Percentiles rank a stretch among this genome's conserved stretches.
Conservation (phyloP, 768 basidiomycete species). For the Russula olivacea region DNA sequence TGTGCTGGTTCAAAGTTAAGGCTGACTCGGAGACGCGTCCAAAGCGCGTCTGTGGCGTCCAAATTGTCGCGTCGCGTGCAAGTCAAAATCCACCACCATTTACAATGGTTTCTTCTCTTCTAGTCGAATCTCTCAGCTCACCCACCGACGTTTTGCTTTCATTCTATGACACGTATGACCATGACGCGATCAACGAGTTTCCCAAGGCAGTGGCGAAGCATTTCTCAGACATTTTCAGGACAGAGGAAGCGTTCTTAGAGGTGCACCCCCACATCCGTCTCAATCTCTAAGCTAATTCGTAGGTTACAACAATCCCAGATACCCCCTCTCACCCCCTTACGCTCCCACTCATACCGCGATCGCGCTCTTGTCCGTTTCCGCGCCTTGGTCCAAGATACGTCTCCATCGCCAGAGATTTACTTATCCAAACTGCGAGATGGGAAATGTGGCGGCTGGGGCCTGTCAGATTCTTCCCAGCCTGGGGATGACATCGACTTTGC, state of each 20-base stretch:
- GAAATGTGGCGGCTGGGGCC: conserved; percentile 71
- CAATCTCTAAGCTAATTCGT: background rate
- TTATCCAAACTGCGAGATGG: conserved; percentile 42
- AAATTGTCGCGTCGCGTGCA: conserved; percentile 16
- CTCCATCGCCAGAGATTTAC: conserved; percentile 67
- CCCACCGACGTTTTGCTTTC: conserved; percentile 20
- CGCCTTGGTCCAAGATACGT: conserved; percentile 81
- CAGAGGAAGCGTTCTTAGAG: conserved; percentile 27
- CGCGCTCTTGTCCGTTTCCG: conserved; percentile 65
- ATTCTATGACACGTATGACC: conserved; percentile 19
- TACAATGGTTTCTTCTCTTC: conserved; percentile 22
- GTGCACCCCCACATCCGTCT: conserved; percentile 18
- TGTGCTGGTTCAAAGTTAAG: background rate
- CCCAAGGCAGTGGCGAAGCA: conserved; percentile 30
- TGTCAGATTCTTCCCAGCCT: conserved; percentile 33
- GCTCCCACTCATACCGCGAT: conserved; percentile 42
- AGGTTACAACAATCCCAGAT: conserved; percentile 42
- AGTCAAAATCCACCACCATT: background rate
- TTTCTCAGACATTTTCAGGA: conserved; percentile 31
- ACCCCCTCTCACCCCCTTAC: conserved; percentile 43
- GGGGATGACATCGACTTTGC: conserved; percentile 35
- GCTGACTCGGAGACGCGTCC: background rate
- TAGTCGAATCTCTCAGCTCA: conserved; percentile 23
- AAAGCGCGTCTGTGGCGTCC: conserved; percentile 17
- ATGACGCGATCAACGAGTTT: conserved; percentile 25